Percentiles rank a stretch among this genome's conserved stretches.
These are phyloP conservation scores for Penstemon newberryi DNA, from an alignment of 257 asterid species.

Conservation along the genomic window DNA sequence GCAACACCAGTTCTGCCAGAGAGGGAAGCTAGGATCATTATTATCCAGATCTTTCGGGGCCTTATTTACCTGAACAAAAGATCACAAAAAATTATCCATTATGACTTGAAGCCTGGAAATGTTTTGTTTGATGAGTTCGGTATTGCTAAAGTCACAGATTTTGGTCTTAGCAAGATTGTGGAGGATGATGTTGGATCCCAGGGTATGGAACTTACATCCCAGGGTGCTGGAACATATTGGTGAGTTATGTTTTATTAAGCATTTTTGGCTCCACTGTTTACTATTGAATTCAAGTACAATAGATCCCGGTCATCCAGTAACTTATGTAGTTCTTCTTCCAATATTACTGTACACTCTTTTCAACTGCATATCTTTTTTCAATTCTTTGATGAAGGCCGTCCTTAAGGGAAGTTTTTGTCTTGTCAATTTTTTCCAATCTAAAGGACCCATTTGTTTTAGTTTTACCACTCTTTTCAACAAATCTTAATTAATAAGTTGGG, in stretches of 20 bases:
- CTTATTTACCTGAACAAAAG: constrained; percentile 91
- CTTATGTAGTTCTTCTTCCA: not conserved
- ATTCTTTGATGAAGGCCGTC: not conserved
- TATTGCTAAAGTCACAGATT: constrained; percentile 91
- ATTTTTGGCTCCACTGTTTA: not conserved
- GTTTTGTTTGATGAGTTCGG: constrained; percentile 90
- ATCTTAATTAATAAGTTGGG: not conserved
- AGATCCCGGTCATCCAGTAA: not conserved
- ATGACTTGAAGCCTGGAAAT: constrained; percentile 98
- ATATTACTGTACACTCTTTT: not conserved
- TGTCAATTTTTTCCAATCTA: not conserved
- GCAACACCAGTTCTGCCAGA: constrained; percentile 85
- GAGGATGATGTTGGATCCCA: constrained; percentile 98
- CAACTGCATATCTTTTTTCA: not conserved
- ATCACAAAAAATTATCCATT: constrained; percentile 90
- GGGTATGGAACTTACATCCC: constrained; percentile 99
- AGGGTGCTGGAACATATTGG: constrained; percentile 99
- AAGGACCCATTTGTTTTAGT: not conserved
- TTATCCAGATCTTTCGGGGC: constrained; percentile 93
- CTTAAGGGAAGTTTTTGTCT: not conserved
- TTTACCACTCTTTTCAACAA: not conserved
- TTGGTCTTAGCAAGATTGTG: constrained; percentile 98
- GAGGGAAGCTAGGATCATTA: constrained; percentile 85
- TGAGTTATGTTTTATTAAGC: constrained; percentile 39
- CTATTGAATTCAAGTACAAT: not conserved